These are phyloP conservation scores for Pseudofabraea citricarpa DNA, from an alignment of 2,329 filamentous ascomycete species.

Conservation along the genomic window DNA sequence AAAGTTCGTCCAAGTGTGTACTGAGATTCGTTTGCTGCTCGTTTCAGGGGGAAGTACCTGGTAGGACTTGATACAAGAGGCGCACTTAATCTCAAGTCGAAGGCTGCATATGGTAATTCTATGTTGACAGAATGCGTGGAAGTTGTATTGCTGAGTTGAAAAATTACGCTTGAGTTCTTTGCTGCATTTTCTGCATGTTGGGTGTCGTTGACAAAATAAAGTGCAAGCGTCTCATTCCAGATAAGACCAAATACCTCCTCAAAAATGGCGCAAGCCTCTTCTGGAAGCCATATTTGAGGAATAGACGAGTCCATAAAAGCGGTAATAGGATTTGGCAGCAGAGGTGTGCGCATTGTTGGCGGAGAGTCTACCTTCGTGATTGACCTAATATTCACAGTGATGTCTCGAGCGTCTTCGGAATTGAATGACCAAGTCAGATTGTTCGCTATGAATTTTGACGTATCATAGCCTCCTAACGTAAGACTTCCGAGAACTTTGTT, in stretches of 20 bases:
- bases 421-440: conserved; percentile 33
- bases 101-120: conserved; percentile 29
- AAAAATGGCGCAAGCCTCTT: conserved; percentile 29
- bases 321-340: conserved; percentile 21
- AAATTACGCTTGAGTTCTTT: conserved; percentile 28
- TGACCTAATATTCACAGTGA: conserved; percentile 33
- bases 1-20: conserved; percentile 34
- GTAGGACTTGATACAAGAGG: conserved; percentile 22
- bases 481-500: conserved; percentile 30
- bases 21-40: conserved; percentile 27
- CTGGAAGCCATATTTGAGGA: conserved; percentile 34
- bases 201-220: conserved; percentile 28
- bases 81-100: conserved; percentile 30
- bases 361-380: conserved; percentile 25
- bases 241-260: conserved; percentile 30
- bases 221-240: conserved; percentile 25
- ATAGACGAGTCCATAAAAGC: conserved; percentile 33
- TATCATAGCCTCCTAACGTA: conserved; percentile 36
- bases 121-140: conserved; percentile 24
- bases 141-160: conserved; percentile 25
- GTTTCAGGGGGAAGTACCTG: conserved; percentile 32
- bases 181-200: conserved; percentile 17
- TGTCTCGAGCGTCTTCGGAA: conserved; percentile 28
- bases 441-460: conserved; percentile 34
- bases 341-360: conserved; percentile 10